A percentile compares a stretch with the other conserved stretches of the same genome.
Conservation (phyloP, 805 yeast species). For the Candida broadrunensis region DNA sequence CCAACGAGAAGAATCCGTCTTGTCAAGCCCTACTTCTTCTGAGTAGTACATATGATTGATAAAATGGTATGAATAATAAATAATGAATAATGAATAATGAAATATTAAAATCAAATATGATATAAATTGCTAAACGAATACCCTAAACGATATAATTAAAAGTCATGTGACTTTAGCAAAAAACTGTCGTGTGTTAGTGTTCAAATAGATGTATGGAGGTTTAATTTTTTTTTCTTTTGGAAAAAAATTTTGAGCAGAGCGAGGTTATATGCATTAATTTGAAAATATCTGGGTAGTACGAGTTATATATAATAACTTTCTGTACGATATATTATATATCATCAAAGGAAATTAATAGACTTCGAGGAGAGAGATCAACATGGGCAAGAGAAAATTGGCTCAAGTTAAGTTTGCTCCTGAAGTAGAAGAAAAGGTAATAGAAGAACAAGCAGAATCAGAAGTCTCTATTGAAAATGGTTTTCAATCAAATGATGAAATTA, state of each 20-base stretch:
- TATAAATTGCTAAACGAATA: neutral
- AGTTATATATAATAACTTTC: too few species aligned
- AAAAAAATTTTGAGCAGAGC: too few species aligned
- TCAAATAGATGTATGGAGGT: too few species aligned
- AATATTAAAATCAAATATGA: neutral
- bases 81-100: neutral
- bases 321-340: too few species aligned
- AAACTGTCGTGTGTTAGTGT: too few species aligned
- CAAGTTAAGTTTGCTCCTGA: slow-evolving; percentile 1
- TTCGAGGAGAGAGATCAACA: neutral
- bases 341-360: too few species aligned
- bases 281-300: too few species aligned
- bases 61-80: too few species aligned
- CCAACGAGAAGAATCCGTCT: slow-evolving; percentile 75
- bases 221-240: too few species aligned
- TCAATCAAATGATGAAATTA: slow-evolving; percentile 10
- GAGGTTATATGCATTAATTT: too few species aligned
- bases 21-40: slow-evolving; percentile 63
- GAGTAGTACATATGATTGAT: slow-evolving; percentile 51
- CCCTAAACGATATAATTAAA: neutral
- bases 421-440: slow-evolving; percentile 1
- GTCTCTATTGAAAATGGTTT: neutral
- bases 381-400: neutral
- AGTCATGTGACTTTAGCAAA: too few species aligned
- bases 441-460: neutral